phyloP scores from a whole-genome alignment of 495 filamentous ascomycete species.

The Penicillium mononematosum region DNA sequence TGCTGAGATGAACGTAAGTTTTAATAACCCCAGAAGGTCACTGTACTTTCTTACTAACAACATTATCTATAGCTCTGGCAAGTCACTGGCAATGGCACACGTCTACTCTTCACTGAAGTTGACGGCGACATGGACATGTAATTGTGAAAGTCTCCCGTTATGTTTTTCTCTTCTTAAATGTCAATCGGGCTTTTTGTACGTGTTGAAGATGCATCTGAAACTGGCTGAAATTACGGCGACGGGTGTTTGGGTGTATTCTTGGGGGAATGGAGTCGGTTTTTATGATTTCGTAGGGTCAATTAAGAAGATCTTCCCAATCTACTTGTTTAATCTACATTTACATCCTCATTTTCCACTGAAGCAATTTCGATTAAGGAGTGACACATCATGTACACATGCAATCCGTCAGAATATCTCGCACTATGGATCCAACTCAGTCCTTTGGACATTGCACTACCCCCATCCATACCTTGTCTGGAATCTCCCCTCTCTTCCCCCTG shows the following conservation, averaged over 20 bases:
- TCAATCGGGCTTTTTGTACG: conserved; percentile 18
- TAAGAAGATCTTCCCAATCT: conserved; percentile 24
- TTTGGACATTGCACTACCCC: background rate
- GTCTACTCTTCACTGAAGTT: conserved; percentile 76
- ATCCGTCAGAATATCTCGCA: background rate
- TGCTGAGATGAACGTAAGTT: conserved; percentile 78
- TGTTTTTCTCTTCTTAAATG: conserved; percentile 12
- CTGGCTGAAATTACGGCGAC: conserved; percentile 23
- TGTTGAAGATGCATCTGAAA: conserved; percentile 28
- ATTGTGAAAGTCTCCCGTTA: conserved; percentile 9
- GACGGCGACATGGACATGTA: conserved; percentile 57
- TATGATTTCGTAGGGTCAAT: conserved; percentile 20
- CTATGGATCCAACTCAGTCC: background rate
- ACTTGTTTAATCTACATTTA: conserved; percentile 10
- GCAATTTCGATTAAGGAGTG: conserved; percentile 1
- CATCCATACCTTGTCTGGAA: background rate
- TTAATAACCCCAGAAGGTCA: conserved; percentile 4
- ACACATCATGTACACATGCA: background rate
- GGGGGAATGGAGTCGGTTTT: conserved; percentile 19
- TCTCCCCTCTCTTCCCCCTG: background rate
- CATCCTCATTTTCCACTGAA: background rate
- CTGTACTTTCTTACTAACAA: conserved; percentile 19
- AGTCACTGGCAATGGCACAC: conserved; percentile 79
- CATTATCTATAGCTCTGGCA: conserved; percentile 76
- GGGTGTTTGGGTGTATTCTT: conserved; percentile 28